Evolutionary conservation across 75 land plant species (phyloP).

Genomic region (Selaginella tamariscina): DNA sequence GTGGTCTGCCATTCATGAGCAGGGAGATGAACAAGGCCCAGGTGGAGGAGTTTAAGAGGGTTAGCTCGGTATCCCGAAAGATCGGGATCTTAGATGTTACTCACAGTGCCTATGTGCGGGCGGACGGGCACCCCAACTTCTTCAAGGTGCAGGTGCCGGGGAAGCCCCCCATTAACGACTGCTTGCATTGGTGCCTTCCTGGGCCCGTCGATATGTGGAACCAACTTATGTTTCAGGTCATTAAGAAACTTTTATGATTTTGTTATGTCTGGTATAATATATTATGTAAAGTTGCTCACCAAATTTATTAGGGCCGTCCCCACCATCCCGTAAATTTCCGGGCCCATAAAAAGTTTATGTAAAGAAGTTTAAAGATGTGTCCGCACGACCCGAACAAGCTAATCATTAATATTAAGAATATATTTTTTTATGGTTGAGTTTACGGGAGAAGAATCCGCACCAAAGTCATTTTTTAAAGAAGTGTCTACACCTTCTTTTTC

Average conservation of each 20-base stretch:
- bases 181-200: slow-evolving; percentile 12
- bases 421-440: no score
- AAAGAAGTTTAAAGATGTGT: no score
- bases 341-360: no score
- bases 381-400: no score
- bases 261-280: no score
- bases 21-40: not conserved
- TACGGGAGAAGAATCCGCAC: no score
- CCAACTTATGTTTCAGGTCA: not conserved
- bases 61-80: not conserved
- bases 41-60: not conserved
- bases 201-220: slow-evolving; percentile 5
- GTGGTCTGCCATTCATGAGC: not conserved
- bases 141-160: not conserved
- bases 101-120: not conserved
- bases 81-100: not conserved
- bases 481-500: no score
- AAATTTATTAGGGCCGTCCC: no score
- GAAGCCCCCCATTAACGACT: not conserved
- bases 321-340: no score
- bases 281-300: no score
- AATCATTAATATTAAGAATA: no score
- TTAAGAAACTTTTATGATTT: not conserved
- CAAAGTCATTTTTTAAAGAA: no score
- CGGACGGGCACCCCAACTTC: slow-evolving; percentile 5